Evolutionary conservation across 2,329 filamentous ascomycete species (phyloP).

Genomic region (Penicillium nordicum): DNA sequence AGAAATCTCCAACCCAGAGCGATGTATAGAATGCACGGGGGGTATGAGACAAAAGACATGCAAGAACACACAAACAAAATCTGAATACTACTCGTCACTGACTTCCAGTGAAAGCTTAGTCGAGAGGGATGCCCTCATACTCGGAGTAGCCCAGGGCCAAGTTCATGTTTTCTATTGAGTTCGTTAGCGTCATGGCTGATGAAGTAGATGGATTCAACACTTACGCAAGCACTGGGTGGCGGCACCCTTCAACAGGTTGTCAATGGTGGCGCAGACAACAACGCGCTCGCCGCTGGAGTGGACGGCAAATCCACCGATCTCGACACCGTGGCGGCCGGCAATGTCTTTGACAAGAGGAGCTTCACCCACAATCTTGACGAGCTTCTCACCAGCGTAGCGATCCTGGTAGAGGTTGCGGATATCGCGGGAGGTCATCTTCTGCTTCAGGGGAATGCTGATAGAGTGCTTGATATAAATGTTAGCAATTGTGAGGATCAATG

Average conservation of each 20-base stretch:
- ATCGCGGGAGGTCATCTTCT: constrained; percentile 84
- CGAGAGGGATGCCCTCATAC: constrained; percentile 77
- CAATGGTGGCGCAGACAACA: constrained; percentile 90
- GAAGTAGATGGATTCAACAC: constrained; percentile 36
- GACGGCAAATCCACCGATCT: constrained; percentile 95
- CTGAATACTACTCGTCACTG: constrained; percentile 6
- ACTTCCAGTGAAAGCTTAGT: constrained; percentile 33
- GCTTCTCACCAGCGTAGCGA: constrained; percentile 89
- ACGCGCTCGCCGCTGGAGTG: constrained; percentile 85
- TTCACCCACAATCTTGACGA: constrained; percentile 89
- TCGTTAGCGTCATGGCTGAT: constrained; percentile 7
- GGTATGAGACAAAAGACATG: constrained; percentile 27
- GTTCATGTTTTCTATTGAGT: constrained; percentile 77
- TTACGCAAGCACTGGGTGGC: constrained; percentile 87
- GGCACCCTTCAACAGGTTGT: constrained; percentile 90
- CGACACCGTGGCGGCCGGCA: constrained; percentile 77
- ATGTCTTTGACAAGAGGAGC: constrained; percentile 82
- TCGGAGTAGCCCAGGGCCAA: constrained; percentile 82
- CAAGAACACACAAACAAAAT: constrained; percentile 10
- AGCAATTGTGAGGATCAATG: constrained; percentile 4
- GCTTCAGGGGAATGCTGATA: constrained; percentile 81
- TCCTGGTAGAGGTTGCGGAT: constrained; percentile 95
- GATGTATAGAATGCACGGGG: constrained; percentile 28
- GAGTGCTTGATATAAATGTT: constrained; percentile 58
- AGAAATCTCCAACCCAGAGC: constrained; percentile 27